A percentile compares a stretch with the other conserved stretches of the same genome.
phyloP scores from a whole-genome alignment of 2,329 filamentous ascomycete genomes.

The Stemphylium vesicarium region DNA sequence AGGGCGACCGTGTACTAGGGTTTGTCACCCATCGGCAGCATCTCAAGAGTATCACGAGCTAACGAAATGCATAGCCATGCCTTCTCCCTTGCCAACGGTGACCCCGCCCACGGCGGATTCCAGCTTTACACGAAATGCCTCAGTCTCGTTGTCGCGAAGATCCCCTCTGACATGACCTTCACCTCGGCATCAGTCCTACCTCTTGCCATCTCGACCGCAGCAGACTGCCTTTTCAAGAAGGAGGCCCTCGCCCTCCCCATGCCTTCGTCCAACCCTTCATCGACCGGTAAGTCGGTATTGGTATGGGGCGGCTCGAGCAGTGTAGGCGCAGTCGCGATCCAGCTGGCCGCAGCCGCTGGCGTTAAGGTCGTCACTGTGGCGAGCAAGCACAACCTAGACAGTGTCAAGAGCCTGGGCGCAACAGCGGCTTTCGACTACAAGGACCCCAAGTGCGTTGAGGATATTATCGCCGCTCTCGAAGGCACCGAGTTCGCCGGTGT shows the following conservation, averaged over 20 bases:
- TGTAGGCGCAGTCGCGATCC: slow-evolving; percentile 54
- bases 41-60: background rate
- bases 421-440: slow-evolving; percentile 44
- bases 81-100: slow-evolving; percentile 31
- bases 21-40: slow-evolving; percentile 11
- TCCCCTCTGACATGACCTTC: slow-evolving; percentile 50
- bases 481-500: slow-evolving; percentile 52
- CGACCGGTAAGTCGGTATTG: slow-evolving; percentile 49
- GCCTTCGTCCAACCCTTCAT: slow-evolving; percentile 42
- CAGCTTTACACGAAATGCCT: slow-evolving; percentile 44
- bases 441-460: slow-evolving; percentile 38
- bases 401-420: slow-evolving; percentile 39
- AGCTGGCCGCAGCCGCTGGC: slow-evolving; percentile 51
- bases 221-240: slow-evolving; percentile 51
- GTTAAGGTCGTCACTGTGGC: slow-evolving; percentile 51
- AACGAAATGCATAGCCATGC: slow-evolving; percentile 26
- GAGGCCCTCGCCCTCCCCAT: slow-evolving; percentile 49
- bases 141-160: slow-evolving; percentile 43
- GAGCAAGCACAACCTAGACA: slow-evolving; percentile 41
- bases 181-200: slow-evolving; percentile 52
- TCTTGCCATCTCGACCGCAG: slow-evolving; percentile 53
- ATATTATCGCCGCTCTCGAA: slow-evolving; percentile 50
- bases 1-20: slow-evolving; percentile 55
- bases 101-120: slow-evolving; percentile 38
- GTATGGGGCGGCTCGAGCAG: slow-evolving; percentile 60